A percentile compares a stretch with the other conserved stretches of the same genome.
These are phyloP conservation scores for Crassisporium funariophilum DNA, from an alignment of 768 basidiomycete species.

Conservation along the genomic window DNA sequence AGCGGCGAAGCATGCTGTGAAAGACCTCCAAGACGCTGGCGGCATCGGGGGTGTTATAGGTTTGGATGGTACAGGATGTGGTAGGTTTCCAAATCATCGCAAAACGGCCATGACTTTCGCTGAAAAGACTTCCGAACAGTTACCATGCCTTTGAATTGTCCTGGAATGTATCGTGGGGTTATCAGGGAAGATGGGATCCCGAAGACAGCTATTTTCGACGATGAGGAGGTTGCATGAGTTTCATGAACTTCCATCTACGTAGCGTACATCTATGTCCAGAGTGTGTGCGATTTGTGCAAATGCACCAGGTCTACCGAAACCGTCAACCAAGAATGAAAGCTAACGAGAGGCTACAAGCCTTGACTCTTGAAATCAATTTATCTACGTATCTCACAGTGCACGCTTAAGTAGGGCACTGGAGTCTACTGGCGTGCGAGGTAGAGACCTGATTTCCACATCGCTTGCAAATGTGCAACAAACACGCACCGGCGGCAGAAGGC, in stretches of 20 bases:
- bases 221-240: slow-evolving; percentile 46
- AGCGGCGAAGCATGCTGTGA: slow-evolving; percentile 57
- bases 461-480: too few relatives aligned
- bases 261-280: too few relatives aligned
- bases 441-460: too few relatives aligned
- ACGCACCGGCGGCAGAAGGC: too few relatives aligned
- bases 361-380: too few relatives aligned
- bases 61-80: slow-evolving; percentile 68
- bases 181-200: slow-evolving; percentile 69
- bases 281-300: too few relatives aligned
- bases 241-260: neutral
- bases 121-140: slow-evolving; percentile 44
- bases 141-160: slow-evolving; percentile 71
- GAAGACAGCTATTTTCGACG: slow-evolving; percentile 75
- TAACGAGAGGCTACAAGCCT: too few relatives aligned
- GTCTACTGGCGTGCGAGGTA: too few relatives aligned
- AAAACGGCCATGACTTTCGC: neutral
- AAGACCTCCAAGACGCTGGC: slow-evolving; percentile 57
- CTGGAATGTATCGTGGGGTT: slow-evolving; percentile 83
- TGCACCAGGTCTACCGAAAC: too few relatives aligned
- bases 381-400: too few relatives aligned
- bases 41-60: slow-evolving; percentile 79
- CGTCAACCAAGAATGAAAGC: too few relatives aligned
- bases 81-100: slow-evolving; percentile 36
- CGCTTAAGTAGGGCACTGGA: too few relatives aligned